Evolutionary conservation across 108 stramenopile species (phyloP).

Genomic region (Cyclotella baltica): DNA sequence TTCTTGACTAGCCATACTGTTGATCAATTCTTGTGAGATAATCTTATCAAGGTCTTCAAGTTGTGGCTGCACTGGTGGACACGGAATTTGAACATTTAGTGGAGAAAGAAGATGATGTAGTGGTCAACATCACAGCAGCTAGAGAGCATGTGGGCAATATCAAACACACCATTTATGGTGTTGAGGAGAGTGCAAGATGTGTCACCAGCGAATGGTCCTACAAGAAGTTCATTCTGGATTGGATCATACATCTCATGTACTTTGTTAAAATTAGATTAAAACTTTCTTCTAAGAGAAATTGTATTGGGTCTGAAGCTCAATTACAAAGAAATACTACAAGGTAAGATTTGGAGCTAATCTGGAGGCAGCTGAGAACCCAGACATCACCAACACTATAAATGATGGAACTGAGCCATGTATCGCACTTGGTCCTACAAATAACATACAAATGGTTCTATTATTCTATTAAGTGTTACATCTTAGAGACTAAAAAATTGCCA

Average conservation of each 20-base stretch:
- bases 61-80: not conserved
- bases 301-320: too few relatives aligned
- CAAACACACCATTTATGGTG: not conserved
- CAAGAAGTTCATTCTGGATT: too few relatives aligned
- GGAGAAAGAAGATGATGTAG: not conserved
- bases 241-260: too few relatives aligned
- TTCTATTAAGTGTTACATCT: not conserved
- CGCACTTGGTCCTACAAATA: not conserved
- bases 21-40: too few relatives aligned
- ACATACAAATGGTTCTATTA: not conserved
- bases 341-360: not conserved
- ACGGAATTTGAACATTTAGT: not conserved
- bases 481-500: not conserved
- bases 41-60: not conserved
- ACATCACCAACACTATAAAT: not conserved
- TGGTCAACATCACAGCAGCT: not conserved
- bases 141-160: not conserved
- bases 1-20: too few relatives aligned
- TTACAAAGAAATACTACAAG: too few relatives aligned
- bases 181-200: not conserved
- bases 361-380: not conserved
- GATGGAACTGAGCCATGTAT: not conserved
- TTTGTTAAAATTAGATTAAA: too few relatives aligned
- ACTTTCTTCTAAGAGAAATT: too few relatives aligned
- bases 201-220: not conserved